Evolutionary conservation across 1,284 basidiomycete species (phyloP).

Genomic region (Ustilago curta): DNA sequence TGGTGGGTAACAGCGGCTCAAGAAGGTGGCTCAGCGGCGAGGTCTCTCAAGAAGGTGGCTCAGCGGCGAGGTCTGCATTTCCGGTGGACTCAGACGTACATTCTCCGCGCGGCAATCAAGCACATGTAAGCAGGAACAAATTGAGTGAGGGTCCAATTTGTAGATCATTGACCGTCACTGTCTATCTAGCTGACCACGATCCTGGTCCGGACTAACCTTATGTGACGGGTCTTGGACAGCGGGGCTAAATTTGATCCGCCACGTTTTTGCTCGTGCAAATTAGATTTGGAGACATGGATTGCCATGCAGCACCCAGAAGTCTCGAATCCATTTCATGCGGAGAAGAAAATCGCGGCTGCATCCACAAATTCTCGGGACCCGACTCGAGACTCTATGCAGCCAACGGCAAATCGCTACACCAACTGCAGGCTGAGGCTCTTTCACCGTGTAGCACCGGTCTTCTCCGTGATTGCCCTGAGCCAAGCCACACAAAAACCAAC

Average conservation of each 20-base stretch:
- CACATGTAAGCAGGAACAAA: no score
- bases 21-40: no score
- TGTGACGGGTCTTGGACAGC: no score
- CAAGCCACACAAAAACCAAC: no score
- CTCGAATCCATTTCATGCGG: no score
- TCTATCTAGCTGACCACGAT: neutral
- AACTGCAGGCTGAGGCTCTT: neutral
- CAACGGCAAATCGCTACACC: constrained; percentile 1
- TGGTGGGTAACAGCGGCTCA: neutral
- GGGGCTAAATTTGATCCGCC: no score
- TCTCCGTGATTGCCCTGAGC: neutral
- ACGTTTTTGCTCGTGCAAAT: neutral
- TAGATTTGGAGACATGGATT: neutral
- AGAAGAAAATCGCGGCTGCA: no score
- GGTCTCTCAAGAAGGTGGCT: no score
- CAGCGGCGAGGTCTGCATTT: neutral
- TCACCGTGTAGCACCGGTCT: neutral
- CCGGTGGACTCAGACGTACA: no score
- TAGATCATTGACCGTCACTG: neutral
- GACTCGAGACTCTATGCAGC: neutral
- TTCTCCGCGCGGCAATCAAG: no score
- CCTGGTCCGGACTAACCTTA: no score
- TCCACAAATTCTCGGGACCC: neutral
- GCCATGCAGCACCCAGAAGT: neutral
- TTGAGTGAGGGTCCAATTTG: neutral